Evolutionary conservation across 306 rosid genomes (phyloP).

Genomic region (Heteromeles arbutifolia): DNA sequence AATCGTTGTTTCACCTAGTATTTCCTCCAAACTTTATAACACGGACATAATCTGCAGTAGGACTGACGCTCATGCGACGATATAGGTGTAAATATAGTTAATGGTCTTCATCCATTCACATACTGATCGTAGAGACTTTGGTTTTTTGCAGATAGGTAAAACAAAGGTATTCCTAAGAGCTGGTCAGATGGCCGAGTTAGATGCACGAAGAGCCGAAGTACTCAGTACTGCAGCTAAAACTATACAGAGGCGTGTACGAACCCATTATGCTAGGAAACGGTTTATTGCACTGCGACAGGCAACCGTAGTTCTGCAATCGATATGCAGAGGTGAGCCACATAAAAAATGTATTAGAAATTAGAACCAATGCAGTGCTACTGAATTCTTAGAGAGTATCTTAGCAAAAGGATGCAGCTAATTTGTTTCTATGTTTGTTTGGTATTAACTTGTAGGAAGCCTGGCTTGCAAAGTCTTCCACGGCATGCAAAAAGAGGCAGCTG

Average conservation of each 20-base stretch:
- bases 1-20: not conserved
- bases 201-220: constrained; percentile 80
- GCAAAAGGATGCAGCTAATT: not conserved
- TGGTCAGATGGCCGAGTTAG: constrained; percentile 99
- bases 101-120: constrained; percentile 8
- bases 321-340: constrained; percentile 75
- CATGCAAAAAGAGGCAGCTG: constrained; percentile 72
- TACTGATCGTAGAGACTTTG: constrained; percentile 17
- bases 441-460: constrained; percentile 60
- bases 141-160: constrained; percentile 73
- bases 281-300: constrained; percentile 71
- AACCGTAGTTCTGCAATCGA: constrained; percentile 58
- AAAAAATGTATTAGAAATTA: constrained; percentile 15
- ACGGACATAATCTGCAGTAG: not conserved
- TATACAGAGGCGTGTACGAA: constrained; percentile 73
- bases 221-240: constrained; percentile 78
- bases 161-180: constrained; percentile 95
- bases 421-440: constrained; percentile 4
- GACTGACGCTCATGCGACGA: not conserved
- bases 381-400: not conserved
- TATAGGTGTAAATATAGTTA: not conserved
- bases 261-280: constrained; percentile 71
- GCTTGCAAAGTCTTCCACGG: constrained; percentile 62
- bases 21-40: not conserved
- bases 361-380: constrained; percentile 4